Evolutionary conservation across 139 green algal species (phyloP), one percentile per base, ranked within the genome.

Genomic region (Volvox reticuliferus): DNA sequence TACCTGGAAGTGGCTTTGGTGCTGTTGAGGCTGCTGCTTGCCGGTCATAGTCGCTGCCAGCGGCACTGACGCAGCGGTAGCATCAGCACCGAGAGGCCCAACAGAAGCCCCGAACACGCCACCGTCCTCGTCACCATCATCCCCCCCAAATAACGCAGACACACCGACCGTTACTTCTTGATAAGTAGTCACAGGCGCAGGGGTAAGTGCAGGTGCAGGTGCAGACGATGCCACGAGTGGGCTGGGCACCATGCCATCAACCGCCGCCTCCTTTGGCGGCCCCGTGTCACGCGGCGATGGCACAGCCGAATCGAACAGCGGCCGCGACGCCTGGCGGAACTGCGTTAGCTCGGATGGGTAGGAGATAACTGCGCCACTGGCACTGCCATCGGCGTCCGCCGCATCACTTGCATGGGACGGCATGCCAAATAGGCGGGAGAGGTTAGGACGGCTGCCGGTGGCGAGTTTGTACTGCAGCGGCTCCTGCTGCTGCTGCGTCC

Each of bases 121-220:
- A 21, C 79, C 83, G 12, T 67, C 82, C 12, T 88, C 83, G 9
- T 80, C 67, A 1, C 68, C 82, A 28, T 20, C 82, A 14, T 16
- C 83, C 33, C 83, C 83, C 32, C 83, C 83, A n/a, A 88, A 88
- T 68, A 88, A 35, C 67, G 83, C 9, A 3, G 83, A 76, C 21
- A 80, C 83, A 0, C 67, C 36, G 12, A 0, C 50, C 61, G 36
- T 12, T 0, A 44, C 67, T 37, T 80, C 18, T 19, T 65, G 65
- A 37, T 35, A 88, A 0, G 65, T 32, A 1, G 36, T 77, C 13
- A n/a, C 83, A 0, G 83, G 65, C 16, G 67, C 33, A 9, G 83
- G 30, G 1, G 83, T 32, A n/a, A 73, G 2, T 20, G 16, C 68
- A 18, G 24, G 14, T 18, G 68, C 68, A 17, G 84, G 14, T 35